Conservation (phyloP, 495 filamentous ascomycete genomes). For the Pyrenula massariospora region DNA sequence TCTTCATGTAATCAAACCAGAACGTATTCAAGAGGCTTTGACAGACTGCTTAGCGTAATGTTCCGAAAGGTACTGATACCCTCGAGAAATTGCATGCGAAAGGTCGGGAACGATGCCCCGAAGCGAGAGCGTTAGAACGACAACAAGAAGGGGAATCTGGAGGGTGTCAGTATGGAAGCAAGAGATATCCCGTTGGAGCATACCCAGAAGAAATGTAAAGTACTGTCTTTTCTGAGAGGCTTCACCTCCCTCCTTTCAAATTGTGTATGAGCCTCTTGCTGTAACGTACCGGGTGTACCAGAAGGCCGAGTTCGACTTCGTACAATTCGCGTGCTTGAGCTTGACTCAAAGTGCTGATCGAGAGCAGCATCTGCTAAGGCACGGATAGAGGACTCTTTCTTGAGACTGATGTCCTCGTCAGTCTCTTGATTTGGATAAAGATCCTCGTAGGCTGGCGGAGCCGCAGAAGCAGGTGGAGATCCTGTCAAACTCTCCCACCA, state of each 20-base stretch:
- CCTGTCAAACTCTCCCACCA: constrained; percentile 61
- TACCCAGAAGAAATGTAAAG: constrained; percentile 83
- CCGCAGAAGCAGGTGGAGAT: constrained; percentile 26
- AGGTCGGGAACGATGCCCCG: constrained; percentile 46
- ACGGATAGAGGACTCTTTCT: constrained; percentile 47
- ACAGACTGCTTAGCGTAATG: constrained; percentile 30
- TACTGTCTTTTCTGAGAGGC: constrained; percentile 59
- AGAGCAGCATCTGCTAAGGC: constrained; percentile 54
- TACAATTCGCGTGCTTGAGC: constrained; percentile 18
- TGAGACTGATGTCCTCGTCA: constrained; percentile 33
- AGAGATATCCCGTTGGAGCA: constrained; percentile 22
- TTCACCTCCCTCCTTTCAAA: constrained; percentile 45
- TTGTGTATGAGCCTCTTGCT: neutral
- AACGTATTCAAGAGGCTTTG: constrained; percentile 7
- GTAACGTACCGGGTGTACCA: neutral
- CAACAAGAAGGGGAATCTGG: constrained; percentile 47
- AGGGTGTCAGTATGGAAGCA: constrained; percentile 10
- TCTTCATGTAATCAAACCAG: neutral
- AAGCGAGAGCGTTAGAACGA: constrained; percentile 54
- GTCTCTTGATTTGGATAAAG: constrained; percentile 51
- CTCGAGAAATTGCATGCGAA: constrained; percentile 31
- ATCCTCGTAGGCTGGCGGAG: constrained; percentile 72
- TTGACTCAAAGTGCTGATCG: constrained; percentile 58
- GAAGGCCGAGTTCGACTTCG: neutral
- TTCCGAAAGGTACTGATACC: constrained; percentile 31